Base-by-base conservation (phyloP, 2,329 filamentous ascomycete species). In the Metarhizium anisopliae region DNA sequence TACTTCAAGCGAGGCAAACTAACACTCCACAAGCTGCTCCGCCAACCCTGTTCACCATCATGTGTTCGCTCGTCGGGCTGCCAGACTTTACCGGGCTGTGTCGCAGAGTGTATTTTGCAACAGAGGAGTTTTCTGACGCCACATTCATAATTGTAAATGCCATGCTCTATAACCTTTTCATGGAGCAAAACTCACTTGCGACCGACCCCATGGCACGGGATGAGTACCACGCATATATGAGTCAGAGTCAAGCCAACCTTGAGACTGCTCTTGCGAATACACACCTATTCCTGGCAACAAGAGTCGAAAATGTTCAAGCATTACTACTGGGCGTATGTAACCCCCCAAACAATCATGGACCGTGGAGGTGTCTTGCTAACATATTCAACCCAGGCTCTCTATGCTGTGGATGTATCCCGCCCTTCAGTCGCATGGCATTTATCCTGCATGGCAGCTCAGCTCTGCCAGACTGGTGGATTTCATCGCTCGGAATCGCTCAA, bases 401-500 rank as follows among this genome's bases (percentile, higher is more conserved):
- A 85, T 61, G 77, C 83, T 13, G 77, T 86, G 51, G 83, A 86
- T 58, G 74, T 79, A 14, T 83, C 82, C 3, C 80, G 82, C 43
- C 81, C 83, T 1, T 82, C 81, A 0, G 74, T 87, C 3, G 81
- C 81, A n/a, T 85, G 83, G 78, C 79, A 82, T n/a, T 70, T 87
- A 18, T 79, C 77, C 29, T 80, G 78, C 6, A 76, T 77, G 18
- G 84, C 83, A 0, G 78, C 79, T 13, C 76, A 80, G 53, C 72
- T 87, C 53, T 85, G 82, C 59, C 81, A 84, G 61, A 80, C 79
- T 0, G 76, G 85, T 4, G 84, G 84, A 3, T 85, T 82, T 58
- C 84, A 86, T 63, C 76, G 80, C 52, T 62, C 66, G 13, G 69
- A 68, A 43, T 65, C 62, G 3, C 64, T 69, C 36, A 67, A 67